Conservation (phyloP, 2,329 filamentous ascomycete species). For the Claviceps spartinae region DNA sequence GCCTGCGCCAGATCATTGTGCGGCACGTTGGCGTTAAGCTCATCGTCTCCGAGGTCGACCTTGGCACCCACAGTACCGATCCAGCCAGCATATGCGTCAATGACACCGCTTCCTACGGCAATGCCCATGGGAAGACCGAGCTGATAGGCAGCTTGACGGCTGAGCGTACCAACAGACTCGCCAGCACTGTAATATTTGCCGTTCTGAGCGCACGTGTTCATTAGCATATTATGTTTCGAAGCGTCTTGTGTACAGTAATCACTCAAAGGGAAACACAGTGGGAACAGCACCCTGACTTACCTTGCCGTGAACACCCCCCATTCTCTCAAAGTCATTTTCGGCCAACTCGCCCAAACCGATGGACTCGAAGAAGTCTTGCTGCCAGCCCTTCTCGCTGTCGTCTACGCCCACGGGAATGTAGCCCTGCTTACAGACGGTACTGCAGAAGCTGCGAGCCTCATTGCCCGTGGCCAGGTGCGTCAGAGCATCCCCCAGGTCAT, state of each 20-base stretch:
- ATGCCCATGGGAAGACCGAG: conserved; percentile 78
- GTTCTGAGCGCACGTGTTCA: conserved; percentile 45
- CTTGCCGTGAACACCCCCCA: conserved; percentile 90
- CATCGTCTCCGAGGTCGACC: conserved; percentile 55
- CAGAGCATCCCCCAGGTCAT: conserved; percentile 82
- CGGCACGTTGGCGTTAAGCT: conserved; percentile 51
- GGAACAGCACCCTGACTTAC: conserved; percentile 29
- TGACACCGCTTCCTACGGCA: conserved; percentile 88
- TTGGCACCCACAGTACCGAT: conserved; percentile 98
- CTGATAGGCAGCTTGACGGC: conserved; percentile 67
- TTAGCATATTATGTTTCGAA: neutral
- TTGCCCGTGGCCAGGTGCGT: conserved; percentile 89
- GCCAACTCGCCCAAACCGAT: conserved; percentile 79
- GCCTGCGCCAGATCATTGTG: conserved; percentile 85
- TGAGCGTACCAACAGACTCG: conserved; percentile 75
- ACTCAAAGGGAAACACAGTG: too few species aligned
- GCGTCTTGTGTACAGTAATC: neutral
- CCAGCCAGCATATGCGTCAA: conserved; percentile 97
- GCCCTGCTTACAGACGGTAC: conserved; percentile 93
- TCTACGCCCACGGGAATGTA: conserved; percentile 95
- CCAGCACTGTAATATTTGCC: conserved; percentile 84
- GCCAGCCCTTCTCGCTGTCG: conserved; percentile 95
- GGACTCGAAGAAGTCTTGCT: conserved; percentile 77
- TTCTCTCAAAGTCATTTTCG: conserved; percentile 77
- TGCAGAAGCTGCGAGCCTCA: conserved; percentile 88